phyloP scores from a whole-genome alignment of 495 filamentous ascomycete species.

The Opeltia flavorubescens region DNA sequence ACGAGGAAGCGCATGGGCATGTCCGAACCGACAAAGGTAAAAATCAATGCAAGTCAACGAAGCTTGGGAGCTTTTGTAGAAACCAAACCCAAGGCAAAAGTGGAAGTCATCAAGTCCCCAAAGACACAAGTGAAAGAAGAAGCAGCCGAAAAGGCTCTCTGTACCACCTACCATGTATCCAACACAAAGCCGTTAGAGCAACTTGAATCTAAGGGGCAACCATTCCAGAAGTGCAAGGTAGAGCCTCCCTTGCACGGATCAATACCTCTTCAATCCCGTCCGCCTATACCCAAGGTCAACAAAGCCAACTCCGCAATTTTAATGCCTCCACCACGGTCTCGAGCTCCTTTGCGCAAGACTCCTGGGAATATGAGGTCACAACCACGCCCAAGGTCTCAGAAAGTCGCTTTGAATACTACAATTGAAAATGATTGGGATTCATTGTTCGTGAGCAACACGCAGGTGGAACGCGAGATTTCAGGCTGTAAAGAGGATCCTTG shows the following conservation, averaged over 20 bases:
- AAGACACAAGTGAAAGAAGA: conserved; percentile 1
- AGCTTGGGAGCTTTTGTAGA: conserved; percentile 6
- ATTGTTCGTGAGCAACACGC: conserved; percentile 16
- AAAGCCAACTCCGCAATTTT: not conserved
- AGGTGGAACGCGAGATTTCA: conserved; percentile 14
- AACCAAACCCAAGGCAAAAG: not conserved
- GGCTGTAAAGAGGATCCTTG: not conserved
- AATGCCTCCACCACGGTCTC: not conserved
- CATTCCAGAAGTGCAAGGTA: not conserved
- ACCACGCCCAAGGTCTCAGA: not conserved
- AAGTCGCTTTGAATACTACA: not conserved
- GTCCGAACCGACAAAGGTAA: conserved; percentile 3
- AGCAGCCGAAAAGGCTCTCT: not conserved
- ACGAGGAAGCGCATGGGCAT: conserved; percentile 11
- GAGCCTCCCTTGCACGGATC: not conserved
- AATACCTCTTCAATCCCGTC: not conserved
- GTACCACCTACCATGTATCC: not conserved
- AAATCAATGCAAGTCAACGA: conserved; percentile 9
- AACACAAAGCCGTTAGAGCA: not conserved
- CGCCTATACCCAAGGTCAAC: not conserved
- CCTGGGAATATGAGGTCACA: not conserved
- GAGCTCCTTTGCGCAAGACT: not conserved
- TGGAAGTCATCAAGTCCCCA: not conserved
- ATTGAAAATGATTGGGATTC: conserved; percentile 1
- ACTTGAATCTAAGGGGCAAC: no score